A percentile compares a stretch with the other conserved stretches of the same genome.
Conservation (phyloP, 257 asterid genomes). For the Handroanthus guayacan region DNA sequence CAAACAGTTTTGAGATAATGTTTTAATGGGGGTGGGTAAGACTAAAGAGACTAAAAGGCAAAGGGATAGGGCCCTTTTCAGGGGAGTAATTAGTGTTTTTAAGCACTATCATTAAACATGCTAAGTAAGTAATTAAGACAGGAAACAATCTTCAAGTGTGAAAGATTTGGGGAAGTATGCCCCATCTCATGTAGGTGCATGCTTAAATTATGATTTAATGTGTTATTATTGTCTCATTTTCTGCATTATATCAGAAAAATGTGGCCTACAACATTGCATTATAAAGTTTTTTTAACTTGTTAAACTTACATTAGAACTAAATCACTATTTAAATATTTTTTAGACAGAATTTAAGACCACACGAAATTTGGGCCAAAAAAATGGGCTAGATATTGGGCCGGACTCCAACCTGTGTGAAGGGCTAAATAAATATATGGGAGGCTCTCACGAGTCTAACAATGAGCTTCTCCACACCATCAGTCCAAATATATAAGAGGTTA, state of each 20-base stretch:
- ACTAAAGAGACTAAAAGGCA: neutral
- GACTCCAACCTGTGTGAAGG: neutral
- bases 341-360: neutral
- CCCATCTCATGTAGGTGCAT: neutral
- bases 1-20: conserved; percentile 30
- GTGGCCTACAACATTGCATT: too few species aligned
- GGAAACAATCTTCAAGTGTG: conserved; percentile 18
- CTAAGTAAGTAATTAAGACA: conserved; percentile 13
- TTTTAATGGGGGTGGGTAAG: conserved; percentile 8
- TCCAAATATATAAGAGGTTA: too few species aligned
- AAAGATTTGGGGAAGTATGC: neutral
- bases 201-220: neutral
- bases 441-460: too few species aligned
- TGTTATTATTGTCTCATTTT: too few species aligned
- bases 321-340: too few species aligned
- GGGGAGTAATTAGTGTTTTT: conserved; percentile 13
- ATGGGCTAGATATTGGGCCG: neutral
- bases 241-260: too few species aligned
- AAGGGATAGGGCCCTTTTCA: neutral
- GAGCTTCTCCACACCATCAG: too few species aligned
- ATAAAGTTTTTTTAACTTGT: too few species aligned
- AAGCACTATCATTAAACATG: conserved; percentile 18
- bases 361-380: neutral
- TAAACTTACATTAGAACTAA: too few species aligned
- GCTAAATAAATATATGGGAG: neutral